These are phyloP conservation scores for Nigrospora oryzae DNA, from an alignment of 2,329 filamentous ascomycete species.

Conservation along the genomic window DNA sequence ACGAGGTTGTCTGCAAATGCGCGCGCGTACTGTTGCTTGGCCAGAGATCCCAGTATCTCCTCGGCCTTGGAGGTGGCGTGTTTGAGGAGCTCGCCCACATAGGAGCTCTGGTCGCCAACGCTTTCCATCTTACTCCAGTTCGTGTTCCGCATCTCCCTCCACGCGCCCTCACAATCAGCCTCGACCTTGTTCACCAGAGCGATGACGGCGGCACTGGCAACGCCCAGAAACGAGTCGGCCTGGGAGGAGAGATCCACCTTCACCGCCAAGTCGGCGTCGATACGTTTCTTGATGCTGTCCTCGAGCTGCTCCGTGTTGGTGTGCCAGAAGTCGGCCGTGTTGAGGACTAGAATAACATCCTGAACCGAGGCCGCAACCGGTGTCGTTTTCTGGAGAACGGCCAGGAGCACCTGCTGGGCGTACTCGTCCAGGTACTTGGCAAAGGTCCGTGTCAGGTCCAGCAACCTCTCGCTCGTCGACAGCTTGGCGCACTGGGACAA, in stretches of 20 bases:
- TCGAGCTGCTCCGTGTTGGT: constrained; percentile 87
- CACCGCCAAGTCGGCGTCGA: constrained; percentile 68
- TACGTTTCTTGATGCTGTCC: constrained; percentile 85
- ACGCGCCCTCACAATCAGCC: constrained; percentile 71
- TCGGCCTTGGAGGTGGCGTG: constrained; percentile 63
- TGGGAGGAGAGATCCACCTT: constrained; percentile 86
- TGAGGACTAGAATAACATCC: constrained; percentile 78
- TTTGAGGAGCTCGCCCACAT: constrained; percentile 73
- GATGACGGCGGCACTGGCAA: constrained; percentile 80
- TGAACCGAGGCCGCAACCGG: constrained; percentile 51
- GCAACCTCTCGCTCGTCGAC: constrained; percentile 78
- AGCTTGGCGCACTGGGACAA: constrained; percentile 93
- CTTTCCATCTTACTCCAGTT: constrained; percentile 91
- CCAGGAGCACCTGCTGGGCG: constrained; percentile 81
- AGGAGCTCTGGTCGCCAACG: constrained; percentile 88
- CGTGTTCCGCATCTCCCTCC: constrained; percentile 96
- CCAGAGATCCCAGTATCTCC: constrained; percentile 68
- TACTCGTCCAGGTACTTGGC: constrained; percentile 94
- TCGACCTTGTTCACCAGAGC: constrained; percentile 80
- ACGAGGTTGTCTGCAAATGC: constrained; percentile 96
- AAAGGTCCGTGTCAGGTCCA: constrained; percentile 78
- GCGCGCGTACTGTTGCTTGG: constrained; percentile 88
- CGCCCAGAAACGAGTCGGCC: constrained; percentile 89
- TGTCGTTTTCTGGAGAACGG: constrained; percentile 53
- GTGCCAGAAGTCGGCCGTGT: constrained; percentile 97